phyloP scores from a whole-genome alignment of 306 rosid genomes.

The Prunus fruticosa region DNA sequence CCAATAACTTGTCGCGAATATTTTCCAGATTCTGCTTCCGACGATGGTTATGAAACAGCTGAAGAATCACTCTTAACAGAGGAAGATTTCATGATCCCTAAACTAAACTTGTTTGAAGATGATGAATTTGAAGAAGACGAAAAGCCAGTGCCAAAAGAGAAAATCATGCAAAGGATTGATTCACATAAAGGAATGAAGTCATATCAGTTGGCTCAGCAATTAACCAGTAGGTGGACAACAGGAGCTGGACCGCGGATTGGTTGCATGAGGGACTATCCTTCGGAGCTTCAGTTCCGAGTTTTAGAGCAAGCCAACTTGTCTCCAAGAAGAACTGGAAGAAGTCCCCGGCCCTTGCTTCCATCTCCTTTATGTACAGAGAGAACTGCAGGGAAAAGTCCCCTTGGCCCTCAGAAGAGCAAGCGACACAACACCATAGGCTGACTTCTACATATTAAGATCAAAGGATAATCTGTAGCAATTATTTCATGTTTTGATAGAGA shows the following conservation, averaged over 20 bases:
- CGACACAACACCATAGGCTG: slow-evolving; percentile 18
- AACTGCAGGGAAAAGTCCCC: not conserved
- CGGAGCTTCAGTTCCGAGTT: slow-evolving; percentile 61
- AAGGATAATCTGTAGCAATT: not conserved
- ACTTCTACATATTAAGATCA: not conserved
- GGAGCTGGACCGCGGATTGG: slow-evolving; percentile 86
- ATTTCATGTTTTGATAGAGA: not conserved
- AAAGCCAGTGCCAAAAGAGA: slow-evolving; percentile 57
- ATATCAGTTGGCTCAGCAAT: slow-evolving; percentile 65
- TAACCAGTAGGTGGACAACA: slow-evolving; percentile 68
- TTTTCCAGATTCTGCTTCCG: slow-evolving; percentile 24
- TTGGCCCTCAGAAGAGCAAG: not conserved
- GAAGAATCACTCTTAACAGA: slow-evolving; percentile 67
- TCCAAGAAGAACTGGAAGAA: slow-evolving; percentile 43
- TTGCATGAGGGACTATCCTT: slow-evolving; percentile 89
- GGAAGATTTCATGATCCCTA: slow-evolving; percentile 70
- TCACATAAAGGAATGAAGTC: slow-evolving; percentile 74
- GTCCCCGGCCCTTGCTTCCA: slow-evolving; percentile 25
- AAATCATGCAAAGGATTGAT: slow-evolving; percentile 54
- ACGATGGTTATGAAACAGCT: slow-evolving; percentile 72
- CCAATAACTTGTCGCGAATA: slow-evolving; percentile 16
- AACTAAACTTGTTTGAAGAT: slow-evolving; percentile 59
- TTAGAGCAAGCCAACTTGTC: slow-evolving; percentile 72
- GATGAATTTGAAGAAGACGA: slow-evolving; percentile 35
- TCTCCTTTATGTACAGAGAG: slow-evolving; percentile 26